Evolutionary conservation across 345 rosid genomes (phyloP).

Genomic region (Toxicodendron radicans): DNA sequence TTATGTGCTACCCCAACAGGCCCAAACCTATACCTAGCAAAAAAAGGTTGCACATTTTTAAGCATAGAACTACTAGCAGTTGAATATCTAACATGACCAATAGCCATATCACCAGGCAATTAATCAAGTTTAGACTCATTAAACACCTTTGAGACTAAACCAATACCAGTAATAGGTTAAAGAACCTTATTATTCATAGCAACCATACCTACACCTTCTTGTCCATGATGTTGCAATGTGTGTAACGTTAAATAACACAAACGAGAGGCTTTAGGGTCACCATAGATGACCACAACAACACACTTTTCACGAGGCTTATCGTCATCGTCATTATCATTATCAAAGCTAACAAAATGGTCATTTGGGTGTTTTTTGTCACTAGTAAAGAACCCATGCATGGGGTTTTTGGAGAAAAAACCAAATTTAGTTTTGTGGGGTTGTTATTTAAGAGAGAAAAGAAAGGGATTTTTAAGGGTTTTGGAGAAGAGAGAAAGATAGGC

Average conservation of each 20-base stretch:
- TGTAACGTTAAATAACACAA: constrained; percentile 91
- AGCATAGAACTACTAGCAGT: constrained; percentile 95
- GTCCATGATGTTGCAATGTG: constrained; percentile 95
- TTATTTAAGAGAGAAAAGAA: constrained; percentile 18
- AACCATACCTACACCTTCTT: constrained; percentile 98
- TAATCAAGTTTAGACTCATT: constrained; percentile 80
- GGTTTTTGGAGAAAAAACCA: constrained; percentile 39
- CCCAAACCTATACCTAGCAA: constrained; percentile 85
- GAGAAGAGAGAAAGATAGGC: constrained; percentile 21
- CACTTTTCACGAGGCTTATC: constrained; percentile 97
- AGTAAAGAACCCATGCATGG: constrained; percentile 32
- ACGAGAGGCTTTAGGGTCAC: constrained; percentile 88
- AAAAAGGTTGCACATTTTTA: constrained; percentile 96
- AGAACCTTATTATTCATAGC: constrained; percentile 67
- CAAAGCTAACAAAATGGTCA: constrained; percentile 9
- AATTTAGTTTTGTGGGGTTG: constrained; percentile 25
- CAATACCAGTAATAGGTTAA: constrained; percentile 88
- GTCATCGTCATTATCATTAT: constrained; percentile 43
- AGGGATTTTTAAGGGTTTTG: constrained; percentile 49
- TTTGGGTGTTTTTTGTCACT: constrained; percentile 19
- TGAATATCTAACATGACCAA: constrained; percentile 93
- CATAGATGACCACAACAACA: constrained; percentile 90
- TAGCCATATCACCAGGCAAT: constrained; percentile 77
- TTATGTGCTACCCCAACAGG: constrained; percentile 94
- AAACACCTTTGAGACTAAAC: constrained; percentile 92